These are phyloP conservation scores for Colletotrichum caudatum DNA, from an alignment of 2,329 filamentous ascomycete genomes.

Conservation along the genomic window DNA sequence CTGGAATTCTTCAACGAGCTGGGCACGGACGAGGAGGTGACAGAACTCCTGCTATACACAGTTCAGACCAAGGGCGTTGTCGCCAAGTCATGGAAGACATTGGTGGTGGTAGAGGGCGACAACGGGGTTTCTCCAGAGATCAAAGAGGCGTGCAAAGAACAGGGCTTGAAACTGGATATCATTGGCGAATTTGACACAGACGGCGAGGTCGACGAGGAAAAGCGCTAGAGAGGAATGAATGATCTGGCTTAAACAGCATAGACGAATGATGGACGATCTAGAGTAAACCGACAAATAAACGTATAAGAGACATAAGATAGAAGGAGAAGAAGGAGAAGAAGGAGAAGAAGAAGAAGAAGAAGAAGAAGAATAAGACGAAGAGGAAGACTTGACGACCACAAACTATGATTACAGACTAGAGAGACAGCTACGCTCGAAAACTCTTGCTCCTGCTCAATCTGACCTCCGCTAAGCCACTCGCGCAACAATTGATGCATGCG, in stretches of 20 bases:
- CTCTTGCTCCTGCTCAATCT: neutral
- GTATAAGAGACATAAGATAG: neutral
- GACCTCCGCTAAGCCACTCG: neutral
- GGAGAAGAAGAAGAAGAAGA: neutral
- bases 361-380: neutral
- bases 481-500: neutral
- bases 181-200: constrained; percentile 47
- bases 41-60: constrained; percentile 57
- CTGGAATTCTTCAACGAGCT: constrained; percentile 61
- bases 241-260: neutral
- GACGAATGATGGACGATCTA: neutral
- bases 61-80: constrained; percentile 54
- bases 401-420: neutral
- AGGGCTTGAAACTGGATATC: constrained; percentile 51
- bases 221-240: neutral
- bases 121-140: constrained; percentile 51
- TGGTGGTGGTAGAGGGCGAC: constrained; percentile 54
- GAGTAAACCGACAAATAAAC: constrained; percentile 1
- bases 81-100: constrained; percentile 52
- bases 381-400: neutral
- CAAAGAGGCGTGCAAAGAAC: constrained; percentile 51
- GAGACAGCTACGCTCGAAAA: no score
- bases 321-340: constrained; percentile 1
- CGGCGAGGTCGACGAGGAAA: neutral
- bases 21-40: constrained; percentile 61